phyloP scores from a whole-genome alignment of 2,329 filamentous ascomycete genomes.

The Sporothrix phasma region DNA sequence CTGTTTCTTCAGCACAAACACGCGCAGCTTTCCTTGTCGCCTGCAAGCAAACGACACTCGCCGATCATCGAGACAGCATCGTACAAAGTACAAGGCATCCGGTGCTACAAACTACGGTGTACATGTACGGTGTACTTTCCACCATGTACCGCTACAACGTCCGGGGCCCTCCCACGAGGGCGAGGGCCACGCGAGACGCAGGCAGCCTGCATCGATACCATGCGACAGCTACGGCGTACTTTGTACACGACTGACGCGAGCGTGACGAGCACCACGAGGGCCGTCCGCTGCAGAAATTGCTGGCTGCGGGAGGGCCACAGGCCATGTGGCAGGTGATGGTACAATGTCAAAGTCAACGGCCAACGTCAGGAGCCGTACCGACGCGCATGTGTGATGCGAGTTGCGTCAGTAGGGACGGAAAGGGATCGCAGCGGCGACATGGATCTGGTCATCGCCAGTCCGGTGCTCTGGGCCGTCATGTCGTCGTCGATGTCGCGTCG shows the following conservation, averaged over 20 bases:
- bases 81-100: neutral
- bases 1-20: neutral
- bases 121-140: neutral
- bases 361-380: too few relatives aligned
- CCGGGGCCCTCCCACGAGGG: neutral
- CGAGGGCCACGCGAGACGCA: neutral
- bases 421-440: neutral
- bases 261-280: neutral
- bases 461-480: too few relatives aligned
- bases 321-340: too few relatives aligned
- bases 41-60: neutral
- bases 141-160: neutral
- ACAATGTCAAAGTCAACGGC: too few relatives aligned
- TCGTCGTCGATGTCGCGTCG: too few relatives aligned
- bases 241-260: too few relatives aligned
- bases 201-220: neutral
- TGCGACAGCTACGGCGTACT: neutral
- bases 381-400: too few relatives aligned
- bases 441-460: neutral
- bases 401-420: neutral
- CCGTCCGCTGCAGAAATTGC: neutral
- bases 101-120: neutral
- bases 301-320: neutral
- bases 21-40: neutral
- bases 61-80: neutral